Conservation (phyloP, 1,284 basidiomycete species). For the Ceratobasidium sp. region DNA sequence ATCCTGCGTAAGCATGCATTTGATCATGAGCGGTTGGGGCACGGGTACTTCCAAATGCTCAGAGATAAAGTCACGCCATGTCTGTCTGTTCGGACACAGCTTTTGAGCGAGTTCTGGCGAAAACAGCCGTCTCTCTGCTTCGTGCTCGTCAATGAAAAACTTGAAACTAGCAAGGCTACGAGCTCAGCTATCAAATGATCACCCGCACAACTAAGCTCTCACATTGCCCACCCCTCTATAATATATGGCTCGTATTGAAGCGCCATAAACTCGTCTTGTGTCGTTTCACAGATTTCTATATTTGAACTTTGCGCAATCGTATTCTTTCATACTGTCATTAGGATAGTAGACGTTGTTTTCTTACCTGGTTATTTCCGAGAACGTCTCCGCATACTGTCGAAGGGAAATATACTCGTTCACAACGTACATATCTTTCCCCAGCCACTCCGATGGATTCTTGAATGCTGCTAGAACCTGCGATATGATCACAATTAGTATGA, state of each 20-base stretch:
- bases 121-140: background rate
- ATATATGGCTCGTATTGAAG: background rate
- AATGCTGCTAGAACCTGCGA: slow-evolving; percentile 1
- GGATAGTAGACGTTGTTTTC: background rate
- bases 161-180: background rate
- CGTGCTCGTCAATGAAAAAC: slow-evolving; percentile 13
- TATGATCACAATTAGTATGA: too few relatives aligned
- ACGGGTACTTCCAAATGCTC: slow-evolving; percentile 8
- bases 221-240: background rate
- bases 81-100: slow-evolving; percentile 9
- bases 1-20: background rate
- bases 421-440: background rate
- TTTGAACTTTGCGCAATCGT: background rate
- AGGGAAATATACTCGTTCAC: slow-evolving; percentile 2
- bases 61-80: slow-evolving; percentile 4
- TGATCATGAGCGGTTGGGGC: slow-evolving; percentile 7
- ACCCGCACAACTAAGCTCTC: background rate
- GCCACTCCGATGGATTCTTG: background rate
- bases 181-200: too few relatives aligned
- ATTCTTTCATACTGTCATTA: background rate
- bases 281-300: slow-evolving; percentile 1
- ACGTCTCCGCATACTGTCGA: slow-evolving; percentile 10
- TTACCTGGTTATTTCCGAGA: slow-evolving; percentile 23
- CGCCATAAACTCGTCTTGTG: slow-evolving; percentile 15
- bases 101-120: background rate